A percentile compares a stretch with the other conserved stretches of the same genome.
Evolutionary conservation across 2,329 filamentous ascomycete species (phyloP).

Genomic region (Trichoderma breve): DNA sequence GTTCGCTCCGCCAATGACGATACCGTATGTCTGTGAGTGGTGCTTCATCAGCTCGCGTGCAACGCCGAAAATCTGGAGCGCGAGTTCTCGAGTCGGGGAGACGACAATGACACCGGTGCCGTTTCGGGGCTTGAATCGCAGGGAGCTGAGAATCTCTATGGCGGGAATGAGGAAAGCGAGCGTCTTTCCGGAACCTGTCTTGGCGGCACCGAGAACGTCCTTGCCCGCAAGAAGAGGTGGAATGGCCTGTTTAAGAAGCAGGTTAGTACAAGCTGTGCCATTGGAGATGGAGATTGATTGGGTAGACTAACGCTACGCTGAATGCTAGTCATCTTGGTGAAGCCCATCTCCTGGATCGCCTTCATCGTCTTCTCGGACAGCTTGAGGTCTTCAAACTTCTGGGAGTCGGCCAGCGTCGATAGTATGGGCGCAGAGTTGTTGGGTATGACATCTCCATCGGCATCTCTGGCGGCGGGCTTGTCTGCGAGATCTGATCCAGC

Average conservation of each 20-base stretch:
- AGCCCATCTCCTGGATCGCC: constrained; percentile 87
- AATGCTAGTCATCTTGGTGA: constrained; percentile 93
- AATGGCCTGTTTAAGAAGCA: constrained; percentile 53
- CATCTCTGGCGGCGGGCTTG: constrained; percentile 24
- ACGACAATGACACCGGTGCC: constrained; percentile 90
- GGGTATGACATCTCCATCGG: constrained; percentile 34
- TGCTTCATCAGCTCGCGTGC: constrained; percentile 88
- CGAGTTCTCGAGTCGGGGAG: constrained; percentile 69
- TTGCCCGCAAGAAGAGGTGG: constrained; percentile 84
- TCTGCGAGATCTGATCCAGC: constrained; percentile 30
- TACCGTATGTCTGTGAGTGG: constrained; percentile 92
- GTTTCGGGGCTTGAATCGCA: constrained; percentile 93
- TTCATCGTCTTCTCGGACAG: constrained; percentile 86
- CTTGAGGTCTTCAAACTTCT: constrained; percentile 76
- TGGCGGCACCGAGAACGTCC: constrained; percentile 91
- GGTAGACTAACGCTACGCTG: constrained; percentile 58
- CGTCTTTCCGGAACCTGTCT: constrained; percentile 95
- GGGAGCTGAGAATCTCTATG: constrained; percentile 84
- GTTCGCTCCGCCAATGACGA: constrained; percentile 95
- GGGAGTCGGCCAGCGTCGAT: constrained; percentile 58
- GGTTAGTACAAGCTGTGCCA: neutral
- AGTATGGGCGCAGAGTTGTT: constrained; percentile 48
- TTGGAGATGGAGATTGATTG: neutral
- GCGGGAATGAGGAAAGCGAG: constrained; percentile 91
- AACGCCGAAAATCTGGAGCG: constrained; percentile 84